Base-by-base conservation (phyloP, 768 basidiomycete species). In the Lentinula detonsa region DNA sequence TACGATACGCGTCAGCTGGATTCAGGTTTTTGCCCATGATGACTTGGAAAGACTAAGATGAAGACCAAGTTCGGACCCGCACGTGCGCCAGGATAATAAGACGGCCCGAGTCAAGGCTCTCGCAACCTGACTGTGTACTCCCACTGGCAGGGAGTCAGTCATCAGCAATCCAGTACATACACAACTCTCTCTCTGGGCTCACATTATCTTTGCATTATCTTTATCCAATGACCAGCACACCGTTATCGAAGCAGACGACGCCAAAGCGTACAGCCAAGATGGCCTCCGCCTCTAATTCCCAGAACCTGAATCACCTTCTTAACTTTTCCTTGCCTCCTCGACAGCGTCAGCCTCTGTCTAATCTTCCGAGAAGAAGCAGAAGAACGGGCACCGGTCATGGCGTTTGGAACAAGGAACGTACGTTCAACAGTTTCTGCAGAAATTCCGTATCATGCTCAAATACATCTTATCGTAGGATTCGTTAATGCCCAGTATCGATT, bases 401-500 rank as follows among this genome's bases (percentile, higher is more conserved):
- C 18, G 81, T 89, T 34, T 91, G 92, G 89, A 93, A 90, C 70
- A 92, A 93, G 80, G 95, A 97, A 76, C 87, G 93, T 93, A 76
- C 78, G 93, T 87, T 10, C 5, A 39, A 34, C 52, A 15, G 23
- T 46, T 6, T 23, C 11, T 46, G 6, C 34, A 49, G 15, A 16
- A 28, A 5, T 35, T n/a, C 34, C n/a, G 28, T 34, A 42, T 43
- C 33, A 37, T 57, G 61, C 55, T 62, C 67, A 63, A 61, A 58
- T 62, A 50, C 54, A 23, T 59, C 59, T 8, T 58, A 40, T 56
- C n/a, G n/a, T 70, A 95, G 93, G 90, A 65, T 98, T 94, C 71
- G 87, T 98, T 66, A 97, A 98, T 74, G 95, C 95, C 8, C 93
- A 95, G 71, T 97, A 95, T 75, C 84, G 94, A 61, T 98, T 98